Evolutionary conservation across 768 basidiomycete species (phyloP), one percentile per base, ranked within the genome.

Genomic region (Sporobolomyces pararoseus): DNA sequence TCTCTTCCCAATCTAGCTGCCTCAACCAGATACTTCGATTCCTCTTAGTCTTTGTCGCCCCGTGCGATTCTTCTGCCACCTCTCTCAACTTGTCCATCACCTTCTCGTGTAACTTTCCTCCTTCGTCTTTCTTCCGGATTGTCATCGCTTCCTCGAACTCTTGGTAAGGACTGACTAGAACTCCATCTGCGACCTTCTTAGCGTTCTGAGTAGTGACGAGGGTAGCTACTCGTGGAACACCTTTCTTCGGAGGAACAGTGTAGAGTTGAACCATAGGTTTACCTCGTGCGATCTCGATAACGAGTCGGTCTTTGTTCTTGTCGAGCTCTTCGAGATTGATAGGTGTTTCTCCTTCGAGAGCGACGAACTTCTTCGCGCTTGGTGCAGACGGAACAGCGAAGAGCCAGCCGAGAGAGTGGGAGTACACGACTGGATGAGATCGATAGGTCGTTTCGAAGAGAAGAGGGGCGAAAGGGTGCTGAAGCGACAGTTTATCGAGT

Each of bases 1-100:
- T 27, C 6, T 35, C 27, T 27, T 78, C 83, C 90, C 89, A 91
- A 66, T 90, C 85, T 12, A 92, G 83, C 73, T 88, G 87, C 31
- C 78, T 76, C 7, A 87, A 78, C 85, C 85, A 90, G 31, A 55
- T 4, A 47, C 68, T 60, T 23, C 29, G 19, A 7, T 34, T 29
- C 13, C 71, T 55, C 23, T 68, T 19, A 21, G 35, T n/a, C 29
- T 25, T 23, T 34, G 10, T 23, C 13, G 37, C 14, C 42, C 25
- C 44, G 1, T 32, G 9, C 29, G 67, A 66, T 21, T 34, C 39
- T 9, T 52, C 21, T 10, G 80, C 76, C 6, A 82, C 69, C 12
- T 47, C 76, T 62, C 52, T 81, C 86, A 27, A 86, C 75, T 7
- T 76, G 59, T 23, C 34, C 14, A 83, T 42, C 0, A 89, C 75